Evolutionary conservation across 371 early-diverging fungal genomes (phyloP), one percentile per base, ranked within the genome.

Genomic region (Caulochytrium protostelioides): DNA sequence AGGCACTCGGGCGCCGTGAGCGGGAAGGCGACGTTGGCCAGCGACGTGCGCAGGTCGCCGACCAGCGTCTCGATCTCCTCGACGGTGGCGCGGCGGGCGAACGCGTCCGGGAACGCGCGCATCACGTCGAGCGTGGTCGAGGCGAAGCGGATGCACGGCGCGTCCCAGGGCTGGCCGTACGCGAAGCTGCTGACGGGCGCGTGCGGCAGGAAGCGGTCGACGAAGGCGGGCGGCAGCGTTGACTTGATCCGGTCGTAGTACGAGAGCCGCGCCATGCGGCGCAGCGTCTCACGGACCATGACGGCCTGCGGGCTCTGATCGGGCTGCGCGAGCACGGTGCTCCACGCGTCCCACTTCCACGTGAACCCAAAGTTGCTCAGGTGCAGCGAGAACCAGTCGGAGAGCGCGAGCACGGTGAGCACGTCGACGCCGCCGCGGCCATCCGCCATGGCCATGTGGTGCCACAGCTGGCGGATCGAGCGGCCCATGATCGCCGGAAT

Each of bases 321-420:
- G 22, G 50, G 46, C 8, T 46, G 30, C 15, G 21, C 29, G 14
- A 56, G 28, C 1, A 35, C 46, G 18, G 41, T 14, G 18, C 30
- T 62, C 91, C 89, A 91, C 38, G 70, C 71, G 17, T 47, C 49
- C 89, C 89, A 91, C 46, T 79, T 74, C 86, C 86, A 91, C 30
- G 66, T 66, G 52, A 72, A 85, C 4, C 70, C 78, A 65, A 86
- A 83, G 57, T 91, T 87, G 52, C 83, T 83, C 43, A 91, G 52
- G 49, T 86, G 84, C 32, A 77, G 75, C 1, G 80, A 69, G 59
- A 91, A 79, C 83, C 81, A 84, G 37, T 69, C 70, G 41, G 70
- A 67, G 27, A 86, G 62, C 22, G 87, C 66, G 46, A 69, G 50
- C 17, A 82, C 55, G 43, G 78, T 76, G 52, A 82, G 86, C n/a